Evolutionary conservation across 2,329 filamentous ascomycete species (phyloP), one percentile per base, ranked within the genome.

Genomic region (Passalora sequoiae): DNA sequence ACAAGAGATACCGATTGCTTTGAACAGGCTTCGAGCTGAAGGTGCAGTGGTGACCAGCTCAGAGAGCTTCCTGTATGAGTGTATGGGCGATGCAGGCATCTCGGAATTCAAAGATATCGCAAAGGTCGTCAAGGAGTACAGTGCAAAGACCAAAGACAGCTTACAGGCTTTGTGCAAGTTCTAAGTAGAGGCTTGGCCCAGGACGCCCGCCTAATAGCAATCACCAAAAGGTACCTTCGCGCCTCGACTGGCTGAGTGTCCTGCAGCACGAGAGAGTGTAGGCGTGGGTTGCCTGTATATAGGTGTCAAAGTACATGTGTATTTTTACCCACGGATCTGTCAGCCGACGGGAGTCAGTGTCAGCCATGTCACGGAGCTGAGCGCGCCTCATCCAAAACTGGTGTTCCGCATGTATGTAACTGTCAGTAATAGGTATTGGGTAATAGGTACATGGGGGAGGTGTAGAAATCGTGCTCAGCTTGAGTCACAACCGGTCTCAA

Each of bases 41-140:
- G 89, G 89, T 1, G 86, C 82, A 25, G 70, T 78, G 5, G 81
- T 97, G 22, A 95, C 89, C 13, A 88, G 83, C 17, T 92, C 86
- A 65, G 91, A 97, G 77, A 85, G 86, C 66, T 83, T 86, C 69
- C 69, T 96, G 61, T 97, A 94, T 68, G 89, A 97, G 72, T 80
- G 81, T 58, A 77, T 96, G 70, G 87, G 86, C 13, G 89, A 96
- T 69, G 87, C 91, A 5, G 74, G 69, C 9, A 78, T 83, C 57
- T 67, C 73, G 0, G 80, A 82, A 24, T 43, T 40, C 25, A 84
- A 77, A 68, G 73, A 72, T 17, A 73, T 96, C 35, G 82, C 85
- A 50, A 74, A 72, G 42, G 60, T 96, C 44, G 85, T 97, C 44
- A 95, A 91, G 74, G 86, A 87, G 56, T 81, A 76, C 6, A 76